Conservation (phyloP, 2,329 filamentous ascomycete genomes). For the Cercospora zeae-maydis region DNA sequence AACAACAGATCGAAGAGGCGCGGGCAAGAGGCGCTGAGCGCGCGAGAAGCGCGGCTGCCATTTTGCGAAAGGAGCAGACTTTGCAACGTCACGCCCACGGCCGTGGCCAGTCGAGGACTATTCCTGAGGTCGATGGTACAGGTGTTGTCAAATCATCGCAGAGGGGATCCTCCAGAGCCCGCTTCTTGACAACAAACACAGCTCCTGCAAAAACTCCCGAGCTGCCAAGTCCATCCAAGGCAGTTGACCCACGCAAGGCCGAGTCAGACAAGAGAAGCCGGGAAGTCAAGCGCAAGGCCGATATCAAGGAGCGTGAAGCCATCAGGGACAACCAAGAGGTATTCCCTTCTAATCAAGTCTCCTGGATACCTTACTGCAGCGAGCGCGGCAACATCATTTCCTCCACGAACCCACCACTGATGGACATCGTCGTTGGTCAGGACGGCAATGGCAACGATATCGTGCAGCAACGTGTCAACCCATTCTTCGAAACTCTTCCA, state of each 20-base stretch:
- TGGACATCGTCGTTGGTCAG: constrained; percentile 4
- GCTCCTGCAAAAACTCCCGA: constrained; percentile 1
- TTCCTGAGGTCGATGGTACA: not conserved
- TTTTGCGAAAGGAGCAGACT: not conserved
- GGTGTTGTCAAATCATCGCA: not conserved
- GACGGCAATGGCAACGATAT: not conserved
- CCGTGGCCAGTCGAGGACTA: not conserved
- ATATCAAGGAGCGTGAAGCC: not conserved
- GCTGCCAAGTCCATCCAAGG: not conserved
- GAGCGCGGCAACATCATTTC: constrained; percentile 18
- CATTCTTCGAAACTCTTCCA: constrained; percentile 32
- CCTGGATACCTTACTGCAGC: not conserved
- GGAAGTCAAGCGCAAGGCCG: not conserved
- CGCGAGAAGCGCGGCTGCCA: not conserved
- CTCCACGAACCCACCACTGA: constrained; percentile 18
- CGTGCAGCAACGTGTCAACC: constrained; percentile 21
- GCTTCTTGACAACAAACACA: not conserved
- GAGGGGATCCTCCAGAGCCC: not conserved
- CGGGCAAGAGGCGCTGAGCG: not conserved
- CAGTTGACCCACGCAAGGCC: not conserved
- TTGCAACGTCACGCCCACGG: not conserved
- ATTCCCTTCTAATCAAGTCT: not conserved
- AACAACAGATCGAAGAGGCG: not conserved
- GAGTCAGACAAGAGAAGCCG: not conserved
- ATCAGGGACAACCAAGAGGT: not conserved